Base-by-base conservation (phyloP, 345 rosid genomes). In the Salix brachista region DNA sequence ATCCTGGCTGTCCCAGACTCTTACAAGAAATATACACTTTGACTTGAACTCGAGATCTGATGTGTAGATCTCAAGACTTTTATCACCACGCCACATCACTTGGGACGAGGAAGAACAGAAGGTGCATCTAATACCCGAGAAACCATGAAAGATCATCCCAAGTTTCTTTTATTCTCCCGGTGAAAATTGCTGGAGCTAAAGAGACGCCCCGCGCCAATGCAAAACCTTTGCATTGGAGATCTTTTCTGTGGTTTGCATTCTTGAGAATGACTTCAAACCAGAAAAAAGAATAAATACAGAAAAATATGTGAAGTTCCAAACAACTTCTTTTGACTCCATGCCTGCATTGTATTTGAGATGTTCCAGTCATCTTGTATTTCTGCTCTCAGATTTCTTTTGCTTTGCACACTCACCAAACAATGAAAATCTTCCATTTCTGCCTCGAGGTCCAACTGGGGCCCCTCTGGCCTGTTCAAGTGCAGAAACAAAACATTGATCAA, bases 351-450 rank as follows among this genome's bases (percentile, higher is more conserved):
- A 32, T 74, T 10, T 52, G 74, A 61, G 60, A 70, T 56, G 77
- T 78, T 75, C 75, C 70, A 76, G 81, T 87, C 72, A 90, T 85
- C 84, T 87, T 83, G 83, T 85, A 30, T 62, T 72, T 77, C 83
- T 89, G 82, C 85, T 85, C 50, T 85, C 89, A 19, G 83, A 41
- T 82, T 84, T 89, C 86, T 89, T 93, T 41, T 90, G 81, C 91
- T 88, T 91, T 62, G 80, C 84, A 74, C 92, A 88, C 73, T 86
- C 88, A 28, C 89, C 90, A 80, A 96, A 93, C 83, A 96, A 73
- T 30, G 91, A 81, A 80, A 92, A 84, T 26, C 84, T 77, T 23
- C 91, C 81, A 10, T 80, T 81, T 82, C 82, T 84, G 42, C 83
- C 71, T 8, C 73, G 80, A 37, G 88, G 25, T 1, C 87, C 87